A percentile compares a stretch with the other conserved stretches of the same genome.
Evolutionary conservation across 805 yeast species (phyloP).

Genomic region (Diddensiella caesifluorescens): DNA sequence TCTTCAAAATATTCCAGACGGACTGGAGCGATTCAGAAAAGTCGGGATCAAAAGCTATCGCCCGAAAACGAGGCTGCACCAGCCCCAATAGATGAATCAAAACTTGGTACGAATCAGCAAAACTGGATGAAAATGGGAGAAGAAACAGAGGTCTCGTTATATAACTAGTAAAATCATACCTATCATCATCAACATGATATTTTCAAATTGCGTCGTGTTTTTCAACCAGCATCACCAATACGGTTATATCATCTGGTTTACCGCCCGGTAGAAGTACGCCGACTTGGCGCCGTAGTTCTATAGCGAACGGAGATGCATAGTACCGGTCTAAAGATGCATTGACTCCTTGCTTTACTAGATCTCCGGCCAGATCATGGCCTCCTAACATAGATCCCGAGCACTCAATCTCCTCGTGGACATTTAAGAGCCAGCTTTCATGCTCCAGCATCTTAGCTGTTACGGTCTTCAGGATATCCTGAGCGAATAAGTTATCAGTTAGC

Average conservation of each 20-base stretch:
- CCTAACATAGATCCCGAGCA: conserved; percentile 26
- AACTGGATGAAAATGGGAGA: too few relatives aligned
- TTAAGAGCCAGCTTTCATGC: conserved; percentile 31
- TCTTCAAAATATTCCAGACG: too few relatives aligned
- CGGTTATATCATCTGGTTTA: conserved; percentile 91
- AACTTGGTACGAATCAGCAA: too few relatives aligned
- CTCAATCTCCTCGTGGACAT: conserved; percentile 21
- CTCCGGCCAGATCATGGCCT: conserved; percentile 42
- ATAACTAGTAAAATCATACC: too few relatives aligned
- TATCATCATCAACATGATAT: too few relatives aligned
- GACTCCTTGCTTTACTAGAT: conserved; percentile 62
- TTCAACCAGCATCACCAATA: conserved; percentile 61
- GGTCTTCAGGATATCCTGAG: conserved; percentile 64
- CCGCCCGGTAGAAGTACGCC: conserved; percentile 80
- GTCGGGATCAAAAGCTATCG: too few relatives aligned
- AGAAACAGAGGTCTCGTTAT: too few relatives aligned
- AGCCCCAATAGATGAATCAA: too few relatives aligned
- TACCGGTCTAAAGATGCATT: conserved; percentile 64
- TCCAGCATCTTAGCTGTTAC: conserved; percentile 50
- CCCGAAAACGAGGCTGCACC: too few relatives aligned
- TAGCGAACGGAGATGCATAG: conserved; percentile 82
- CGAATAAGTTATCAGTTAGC: conserved; percentile 75
- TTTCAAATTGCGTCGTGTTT: conserved; percentile 3
- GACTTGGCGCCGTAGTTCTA: conserved; percentile 59
- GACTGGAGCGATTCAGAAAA: too few relatives aligned